phyloP scores from a whole-genome alignment of 1,284 basidiomycete species.

The Takashimella tepidaria region DNA sequence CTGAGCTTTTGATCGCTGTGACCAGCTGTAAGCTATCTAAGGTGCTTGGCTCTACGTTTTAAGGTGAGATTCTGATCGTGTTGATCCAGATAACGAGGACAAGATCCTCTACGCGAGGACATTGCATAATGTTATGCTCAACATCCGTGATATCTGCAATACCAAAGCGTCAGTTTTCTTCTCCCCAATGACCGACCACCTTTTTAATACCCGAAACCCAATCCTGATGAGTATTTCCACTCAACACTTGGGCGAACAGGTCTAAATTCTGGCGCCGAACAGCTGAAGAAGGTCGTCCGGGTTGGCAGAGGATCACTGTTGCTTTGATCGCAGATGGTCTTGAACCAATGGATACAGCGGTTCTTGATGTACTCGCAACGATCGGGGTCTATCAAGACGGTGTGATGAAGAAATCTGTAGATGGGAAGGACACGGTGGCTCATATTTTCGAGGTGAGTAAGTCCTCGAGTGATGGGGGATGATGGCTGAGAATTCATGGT shows the following conservation, averaged over 20 bases:
- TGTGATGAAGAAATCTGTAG: conserved; percentile 86
- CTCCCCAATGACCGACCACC: background rate
- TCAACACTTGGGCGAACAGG: conserved; percentile 7
- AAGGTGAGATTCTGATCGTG: background rate
- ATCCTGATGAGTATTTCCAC: background rate
- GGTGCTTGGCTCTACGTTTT: background rate
- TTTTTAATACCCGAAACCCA: background rate
- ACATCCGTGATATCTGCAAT: conserved; percentile 97
- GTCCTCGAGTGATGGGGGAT: background rate
- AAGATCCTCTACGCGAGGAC: conserved; percentile 90
- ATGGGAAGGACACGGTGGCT: conserved; percentile 86
- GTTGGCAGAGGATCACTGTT: conserved; percentile 90
- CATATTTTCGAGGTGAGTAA: conserved; percentile 78
- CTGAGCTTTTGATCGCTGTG: conserved; percentile 87
- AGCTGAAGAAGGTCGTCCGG: conserved; percentile 79
- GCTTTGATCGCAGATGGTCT: conserved; percentile 88
- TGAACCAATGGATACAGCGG: conserved; percentile 92
- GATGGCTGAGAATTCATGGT: background rate
- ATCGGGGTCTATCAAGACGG: conserved; percentile 89
- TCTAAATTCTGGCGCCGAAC: conserved; percentile 86
- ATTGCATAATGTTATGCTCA: conserved; percentile 91
- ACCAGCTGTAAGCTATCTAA: conserved; percentile 54
- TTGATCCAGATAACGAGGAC: conserved; percentile 59
- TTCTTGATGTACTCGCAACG: conserved; percentile 80
- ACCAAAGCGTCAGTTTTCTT: conserved; percentile 67